Percentiles rank a stretch among this genome's conserved stretches.
phyloP scores from a whole-genome alignment of 2,329 filamentous ascomycete species.

The Sporothrix mexicana region DNA sequence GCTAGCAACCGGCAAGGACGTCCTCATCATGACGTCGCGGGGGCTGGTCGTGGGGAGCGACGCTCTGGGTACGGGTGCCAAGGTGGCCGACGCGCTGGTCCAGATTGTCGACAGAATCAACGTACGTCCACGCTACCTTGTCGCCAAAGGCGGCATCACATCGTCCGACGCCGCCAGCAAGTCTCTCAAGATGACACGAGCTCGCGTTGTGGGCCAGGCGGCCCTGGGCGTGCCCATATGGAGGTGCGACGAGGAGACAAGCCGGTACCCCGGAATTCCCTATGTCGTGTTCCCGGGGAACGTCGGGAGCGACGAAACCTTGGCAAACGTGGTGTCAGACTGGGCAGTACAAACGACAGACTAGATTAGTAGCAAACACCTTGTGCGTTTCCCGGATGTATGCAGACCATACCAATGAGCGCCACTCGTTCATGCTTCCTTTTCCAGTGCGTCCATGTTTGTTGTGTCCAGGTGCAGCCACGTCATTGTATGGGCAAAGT shows the following conservation, averaged over 20 bases:
- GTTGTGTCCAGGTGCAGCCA: too few species aligned
- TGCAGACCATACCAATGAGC: too few species aligned
- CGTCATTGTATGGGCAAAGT: too few species aligned
- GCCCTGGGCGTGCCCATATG: slow-evolving; percentile 64
- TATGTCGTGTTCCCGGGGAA: slow-evolving; percentile 66
- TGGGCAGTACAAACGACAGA: too few species aligned
- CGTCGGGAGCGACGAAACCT: slow-evolving; percentile 55
- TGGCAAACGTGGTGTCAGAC: slow-evolving; percentile 56
- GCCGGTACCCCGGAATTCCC: slow-evolving; percentile 57
- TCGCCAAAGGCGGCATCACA: slow-evolving; percentile 66
- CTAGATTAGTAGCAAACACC: too few species aligned
- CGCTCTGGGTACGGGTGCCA: too few species aligned
- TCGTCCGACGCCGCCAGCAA: slow-evolving; percentile 64
- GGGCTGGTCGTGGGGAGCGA: too few species aligned
- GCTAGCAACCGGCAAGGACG: slow-evolving; percentile 56
- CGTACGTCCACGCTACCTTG: slow-evolving; percentile 60
- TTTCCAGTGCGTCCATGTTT: too few species aligned
- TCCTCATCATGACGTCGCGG: slow-evolving; percentile 65
- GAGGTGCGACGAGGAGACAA: slow-evolving; percentile 60
- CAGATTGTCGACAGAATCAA: too few species aligned
- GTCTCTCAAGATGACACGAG: slow-evolving; percentile 58
- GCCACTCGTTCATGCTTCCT: too few species aligned
- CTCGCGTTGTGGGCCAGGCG: slow-evolving; percentile 61
- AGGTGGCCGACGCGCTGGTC: too few species aligned
- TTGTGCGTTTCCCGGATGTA: too few species aligned